These are phyloP conservation scores for Aspergillus amoenus DNA, from an alignment of 2,329 filamentous ascomycete genomes.

Conservation along the genomic window DNA sequence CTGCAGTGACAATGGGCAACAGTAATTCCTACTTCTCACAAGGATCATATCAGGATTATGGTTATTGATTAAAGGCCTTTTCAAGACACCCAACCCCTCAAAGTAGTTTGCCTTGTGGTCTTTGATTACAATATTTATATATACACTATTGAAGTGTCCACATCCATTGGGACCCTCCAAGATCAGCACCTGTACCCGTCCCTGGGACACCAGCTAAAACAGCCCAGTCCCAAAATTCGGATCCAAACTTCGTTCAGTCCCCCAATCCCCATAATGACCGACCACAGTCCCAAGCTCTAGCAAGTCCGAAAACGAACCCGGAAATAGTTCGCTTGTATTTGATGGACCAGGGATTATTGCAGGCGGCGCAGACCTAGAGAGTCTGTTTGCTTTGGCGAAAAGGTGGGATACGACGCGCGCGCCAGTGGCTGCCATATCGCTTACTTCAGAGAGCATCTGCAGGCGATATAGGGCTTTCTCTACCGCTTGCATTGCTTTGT, in stretches of 20 bases:
- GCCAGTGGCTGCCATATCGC: slow-evolving; percentile 8
- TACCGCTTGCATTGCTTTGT: neutral
- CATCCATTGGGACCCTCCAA: too few species aligned
- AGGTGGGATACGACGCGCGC: slow-evolving; percentile 8
- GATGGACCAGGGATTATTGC: neutral
- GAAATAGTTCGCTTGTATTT: neutral
- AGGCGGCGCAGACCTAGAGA: neutral
- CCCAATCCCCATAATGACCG: neutral
- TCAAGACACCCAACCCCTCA: too few species aligned
- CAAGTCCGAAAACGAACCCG: neutral
- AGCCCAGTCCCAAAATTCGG: neutral
- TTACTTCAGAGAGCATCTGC: slow-evolving; percentile 9
- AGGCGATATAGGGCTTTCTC: slow-evolving; percentile 7
- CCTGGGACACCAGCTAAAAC: neutral
- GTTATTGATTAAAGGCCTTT: too few species aligned
- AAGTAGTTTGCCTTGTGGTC: too few species aligned
- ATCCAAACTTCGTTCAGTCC: neutral
- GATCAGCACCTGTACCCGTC: neutral
- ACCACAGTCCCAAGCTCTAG: neutral
- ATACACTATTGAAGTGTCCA: too few species aligned
- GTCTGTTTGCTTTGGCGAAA: neutral
- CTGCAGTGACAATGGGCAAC: too few species aligned
- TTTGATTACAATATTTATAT: too few species aligned
- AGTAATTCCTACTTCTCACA: too few species aligned
- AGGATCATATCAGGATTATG: too few species aligned